Conservation (phyloP, 2,329 filamentous ascomycete genomes). For the Alternaria brassicae region DNA sequence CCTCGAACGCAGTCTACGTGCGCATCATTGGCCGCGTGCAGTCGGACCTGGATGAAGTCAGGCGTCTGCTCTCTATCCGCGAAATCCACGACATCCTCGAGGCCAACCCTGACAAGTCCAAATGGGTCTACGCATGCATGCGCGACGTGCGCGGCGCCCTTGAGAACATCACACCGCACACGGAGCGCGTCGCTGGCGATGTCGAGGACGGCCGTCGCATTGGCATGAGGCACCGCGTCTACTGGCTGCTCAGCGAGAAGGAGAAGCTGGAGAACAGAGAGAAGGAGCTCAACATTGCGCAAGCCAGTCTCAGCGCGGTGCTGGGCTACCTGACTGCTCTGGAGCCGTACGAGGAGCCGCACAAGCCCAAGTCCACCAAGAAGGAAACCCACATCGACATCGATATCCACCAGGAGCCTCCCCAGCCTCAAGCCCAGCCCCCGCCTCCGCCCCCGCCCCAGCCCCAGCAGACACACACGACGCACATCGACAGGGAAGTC, state of each 20-base stretch:
- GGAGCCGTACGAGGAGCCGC: conserved; percentile 39
- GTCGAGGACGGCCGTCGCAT: conserved; percentile 46
- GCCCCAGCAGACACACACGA: conserved; percentile 25
- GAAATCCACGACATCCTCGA: conserved; percentile 50
- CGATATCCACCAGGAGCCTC: conserved; percentile 33
- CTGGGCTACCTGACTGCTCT: conserved; percentile 45
- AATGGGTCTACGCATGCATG: conserved; percentile 50
- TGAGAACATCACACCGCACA: conserved; percentile 48
- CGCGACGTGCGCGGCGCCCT: conserved; percentile 47
- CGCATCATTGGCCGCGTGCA: conserved; percentile 49
- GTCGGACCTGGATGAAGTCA: conserved; percentile 49
- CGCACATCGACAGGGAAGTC: conserved; percentile 40
- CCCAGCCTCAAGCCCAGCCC: background rate
- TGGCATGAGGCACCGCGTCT: conserved; percentile 46
- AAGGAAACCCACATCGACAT: conserved; percentile 43
- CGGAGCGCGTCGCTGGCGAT: conserved; percentile 46
- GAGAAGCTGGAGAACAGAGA: conserved; percentile 49
- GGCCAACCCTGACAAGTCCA: conserved; percentile 46
- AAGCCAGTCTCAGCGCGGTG: conserved; percentile 46
- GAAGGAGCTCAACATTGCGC: conserved; percentile 46
- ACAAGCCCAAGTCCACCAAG: conserved; percentile 30
- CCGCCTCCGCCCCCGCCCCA: background rate
- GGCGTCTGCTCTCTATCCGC: conserved; percentile 47
- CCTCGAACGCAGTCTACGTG: conserved; percentile 49
- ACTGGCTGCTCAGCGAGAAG: conserved; percentile 51